Percentiles rank a stretch among this genome's conserved stretches.
These are phyloP conservation scores for Forsythia suspensa DNA, from an alignment of 257 asterid genomes.

Conservation along the genomic window DNA sequence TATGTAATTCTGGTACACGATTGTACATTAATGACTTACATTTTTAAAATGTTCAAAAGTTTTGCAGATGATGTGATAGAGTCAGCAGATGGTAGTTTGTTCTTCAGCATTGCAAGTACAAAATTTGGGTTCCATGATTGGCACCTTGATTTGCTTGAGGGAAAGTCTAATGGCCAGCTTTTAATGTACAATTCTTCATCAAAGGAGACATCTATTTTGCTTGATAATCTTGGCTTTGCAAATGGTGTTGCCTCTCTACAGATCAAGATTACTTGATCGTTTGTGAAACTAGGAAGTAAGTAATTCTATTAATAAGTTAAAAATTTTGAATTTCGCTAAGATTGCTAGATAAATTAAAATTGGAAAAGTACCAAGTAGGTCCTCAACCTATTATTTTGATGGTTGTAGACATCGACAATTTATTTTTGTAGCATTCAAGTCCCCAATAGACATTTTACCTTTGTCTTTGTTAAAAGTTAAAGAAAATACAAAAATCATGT, in stretches of 20 bases:
- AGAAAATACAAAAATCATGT: too few species aligned
- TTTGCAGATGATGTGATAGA: slow-evolving; percentile 69
- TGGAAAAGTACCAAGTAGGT: too few species aligned
- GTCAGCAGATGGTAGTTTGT: slow-evolving; percentile 62
- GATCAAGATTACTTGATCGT: slow-evolving; percentile 55
- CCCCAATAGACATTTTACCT: too few species aligned
- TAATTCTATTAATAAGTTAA: background rate
- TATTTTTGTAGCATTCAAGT: too few species aligned
- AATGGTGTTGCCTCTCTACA: slow-evolving; percentile 67
- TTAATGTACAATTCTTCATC: slow-evolving; percentile 46
- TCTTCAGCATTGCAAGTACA: slow-evolving; percentile 61
- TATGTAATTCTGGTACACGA: too few species aligned
- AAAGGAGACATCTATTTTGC: slow-evolving; percentile 41
- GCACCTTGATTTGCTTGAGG: slow-evolving; percentile 58
- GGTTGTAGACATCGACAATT: too few species aligned
- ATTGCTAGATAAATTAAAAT: too few species aligned
- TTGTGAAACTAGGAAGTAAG: slow-evolving; percentile 77
- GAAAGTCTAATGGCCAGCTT: slow-evolving; percentile 60
- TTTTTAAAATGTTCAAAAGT: slow-evolving; percentile 24
- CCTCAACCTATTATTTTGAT: too few species aligned
- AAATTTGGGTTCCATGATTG: slow-evolving; percentile 44
- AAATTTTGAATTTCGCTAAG: too few species aligned
- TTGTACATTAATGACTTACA: too few species aligned
- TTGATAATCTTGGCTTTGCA: slow-evolving; percentile 52
- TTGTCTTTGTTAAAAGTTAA: too few species aligned